Conservation (phyloP, 768 basidiomycete genomes). For the Psilocybe azurescens region DNA sequence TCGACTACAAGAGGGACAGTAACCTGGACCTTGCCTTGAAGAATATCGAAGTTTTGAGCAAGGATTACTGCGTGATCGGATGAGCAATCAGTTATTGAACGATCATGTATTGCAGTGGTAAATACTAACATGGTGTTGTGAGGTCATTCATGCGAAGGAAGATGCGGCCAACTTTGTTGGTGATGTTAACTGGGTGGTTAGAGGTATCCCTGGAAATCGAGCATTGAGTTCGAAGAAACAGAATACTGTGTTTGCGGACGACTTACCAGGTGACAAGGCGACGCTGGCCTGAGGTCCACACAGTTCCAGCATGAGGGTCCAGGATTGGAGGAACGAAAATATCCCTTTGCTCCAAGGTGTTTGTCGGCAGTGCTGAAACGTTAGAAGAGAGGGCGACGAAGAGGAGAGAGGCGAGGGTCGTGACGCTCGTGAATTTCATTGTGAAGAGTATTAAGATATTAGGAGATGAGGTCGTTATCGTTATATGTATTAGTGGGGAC, state of each 20-base stretch:
- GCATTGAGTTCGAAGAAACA: not conserved
- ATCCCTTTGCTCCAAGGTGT: slow-evolving; percentile 41
- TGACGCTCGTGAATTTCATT: slow-evolving; percentile 27
- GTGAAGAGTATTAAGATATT: not conserved
- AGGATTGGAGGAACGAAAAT: slow-evolving; percentile 52
- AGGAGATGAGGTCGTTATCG: not conserved
- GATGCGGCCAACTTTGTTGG: slow-evolving; percentile 48
- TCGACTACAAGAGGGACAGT: slow-evolving; percentile 38
- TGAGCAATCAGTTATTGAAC: slow-evolving; percentile 5
- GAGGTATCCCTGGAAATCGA: slow-evolving; percentile 40
- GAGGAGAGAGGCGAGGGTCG: slow-evolving; percentile 18
- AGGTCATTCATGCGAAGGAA: slow-evolving; percentile 41
- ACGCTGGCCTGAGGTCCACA: slow-evolving; percentile 46
- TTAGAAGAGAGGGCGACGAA: slow-evolving; percentile 13
- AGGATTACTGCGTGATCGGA: slow-evolving; percentile 28
- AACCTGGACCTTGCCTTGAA: slow-evolving; percentile 36
- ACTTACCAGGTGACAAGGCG: slow-evolving; percentile 52
- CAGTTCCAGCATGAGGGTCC: slow-evolving; percentile 36
- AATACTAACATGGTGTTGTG: slow-evolving; percentile 35
- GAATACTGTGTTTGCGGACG: not conserved
- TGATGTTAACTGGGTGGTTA: slow-evolving; percentile 48
- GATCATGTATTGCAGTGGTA: not conserved
- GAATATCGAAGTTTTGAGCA: slow-evolving; percentile 42
- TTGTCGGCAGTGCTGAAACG: slow-evolving; percentile 24
- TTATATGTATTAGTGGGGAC: not conserved